Base-by-base conservation (phyloP, 495 filamentous ascomycete genomes). In the Astrothelium subdiscretum region DNA sequence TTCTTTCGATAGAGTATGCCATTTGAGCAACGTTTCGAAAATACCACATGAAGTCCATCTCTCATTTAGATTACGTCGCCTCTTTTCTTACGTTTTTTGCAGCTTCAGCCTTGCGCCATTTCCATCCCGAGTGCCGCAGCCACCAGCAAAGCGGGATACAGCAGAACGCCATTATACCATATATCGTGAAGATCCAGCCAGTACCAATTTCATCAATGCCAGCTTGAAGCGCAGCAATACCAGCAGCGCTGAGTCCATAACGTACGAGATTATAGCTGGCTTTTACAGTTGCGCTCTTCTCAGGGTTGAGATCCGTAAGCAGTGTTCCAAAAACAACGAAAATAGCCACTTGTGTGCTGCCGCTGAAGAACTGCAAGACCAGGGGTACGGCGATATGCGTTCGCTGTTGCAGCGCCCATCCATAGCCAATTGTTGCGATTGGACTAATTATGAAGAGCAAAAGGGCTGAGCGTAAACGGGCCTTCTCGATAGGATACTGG, bases 341-440 rank as follows among this genome's bases (percentile, higher is more conserved):
- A n/a, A n/a, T n/a, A n/a, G n/a, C n/a, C n/a, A n/a, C n/a, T n/a
- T n/a, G n/a, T n/a, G n/a, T n/a, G n/a, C n/a, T n/a, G 35, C 77
- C 74, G 15, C 70, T 68, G 29, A 79, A 67, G 62, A 80, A 80
- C 10, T 79, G 66, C 43, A 76, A 66, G 32, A 79, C 62, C 4
- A 79, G 40, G 0, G 72, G 74, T 0, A 69, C 76, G 1, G 76
- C 71, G 1, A 82, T 67, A 3, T 68, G 57, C 65, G 59, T 13
- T 63, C 67, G 3, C 44, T 62, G 10, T 69, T 59, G 18, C 62
- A 65, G 31, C 64, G 77, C 69, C 80, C 80, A 83, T 31, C 78
- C 77, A 64, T 79, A 83, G 0, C 70, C 68, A 10, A 81, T 62
- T 12, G 78, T 62, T 1, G 64, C 67, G 3, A 65, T 69, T 22